Conservation (phyloP, 106 monocot genomes). For the Iris macrosiphon region DNA sequence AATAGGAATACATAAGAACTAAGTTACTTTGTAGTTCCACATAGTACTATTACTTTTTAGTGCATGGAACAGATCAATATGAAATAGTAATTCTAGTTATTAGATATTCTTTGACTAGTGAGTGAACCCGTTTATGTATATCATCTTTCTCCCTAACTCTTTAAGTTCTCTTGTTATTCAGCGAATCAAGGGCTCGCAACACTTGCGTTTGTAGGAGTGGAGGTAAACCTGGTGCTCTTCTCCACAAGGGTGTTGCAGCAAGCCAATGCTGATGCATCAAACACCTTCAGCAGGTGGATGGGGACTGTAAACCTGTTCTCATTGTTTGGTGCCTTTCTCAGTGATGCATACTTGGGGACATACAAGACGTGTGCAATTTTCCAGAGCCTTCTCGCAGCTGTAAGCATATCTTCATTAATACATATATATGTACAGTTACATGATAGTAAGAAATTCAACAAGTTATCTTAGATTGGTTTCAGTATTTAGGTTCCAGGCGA, state of each 20-base stretch:
- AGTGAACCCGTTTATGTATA: too few species aligned
- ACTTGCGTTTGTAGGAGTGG: slow-evolving; percentile 18
- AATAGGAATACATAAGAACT: not conserved
- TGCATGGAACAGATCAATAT: not conserved
- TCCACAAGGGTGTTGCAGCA: slow-evolving; percentile 17
- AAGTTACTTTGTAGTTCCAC: not conserved
- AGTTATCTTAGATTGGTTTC: too few species aligned
- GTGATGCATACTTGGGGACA: slow-evolving; percentile 18
- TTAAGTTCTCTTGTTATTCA: not conserved
- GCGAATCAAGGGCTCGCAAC: slow-evolving; percentile 13
- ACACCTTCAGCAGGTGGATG: slow-evolving; percentile 23
- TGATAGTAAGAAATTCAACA: too few species aligned
- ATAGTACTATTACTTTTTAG: not conserved
- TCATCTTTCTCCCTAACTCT: not conserved
- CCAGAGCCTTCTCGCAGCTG: slow-evolving; percentile 7
- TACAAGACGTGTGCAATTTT: slow-evolving; percentile 11
- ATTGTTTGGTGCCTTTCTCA: slow-evolving; percentile 15
- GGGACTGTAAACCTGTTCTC: slow-evolving; percentile 15
- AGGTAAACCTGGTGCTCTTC: slow-evolving; percentile 21
- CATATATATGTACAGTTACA: too few species aligned
- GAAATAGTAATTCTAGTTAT: not conserved
- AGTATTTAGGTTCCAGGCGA: too few species aligned
- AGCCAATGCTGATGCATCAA: slow-evolving; percentile 20
- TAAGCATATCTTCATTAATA: too few species aligned
- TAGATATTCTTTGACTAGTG: not conserved